phyloP scores from a whole-genome alignment of 1,284 basidiomycete species.

The Rhodotorula sp. region DNA sequence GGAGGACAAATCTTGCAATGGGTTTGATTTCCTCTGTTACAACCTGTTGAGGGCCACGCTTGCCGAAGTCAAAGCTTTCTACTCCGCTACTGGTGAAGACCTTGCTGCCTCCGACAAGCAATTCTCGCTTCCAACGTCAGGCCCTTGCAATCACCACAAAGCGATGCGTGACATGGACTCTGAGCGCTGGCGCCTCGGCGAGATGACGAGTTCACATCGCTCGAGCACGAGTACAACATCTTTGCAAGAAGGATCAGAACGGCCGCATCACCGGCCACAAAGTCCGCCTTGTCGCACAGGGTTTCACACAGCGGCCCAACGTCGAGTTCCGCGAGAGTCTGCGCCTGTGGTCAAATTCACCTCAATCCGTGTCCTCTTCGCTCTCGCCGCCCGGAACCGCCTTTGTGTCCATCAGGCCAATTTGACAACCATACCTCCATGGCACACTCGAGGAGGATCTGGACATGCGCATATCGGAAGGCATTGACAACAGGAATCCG shows the following conservation, averaged over 20 bases:
- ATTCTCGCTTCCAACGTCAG: not conserved
- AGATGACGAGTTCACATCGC: conserved; percentile 3
- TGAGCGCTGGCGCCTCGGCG: not conserved
- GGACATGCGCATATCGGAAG: too few relatives aligned
- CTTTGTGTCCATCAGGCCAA: too few relatives aligned
- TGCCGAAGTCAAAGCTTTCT: not conserved
- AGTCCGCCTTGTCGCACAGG: conserved; percentile 52
- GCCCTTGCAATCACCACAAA: conserved; percentile 1
- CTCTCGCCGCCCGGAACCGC: too few relatives aligned
- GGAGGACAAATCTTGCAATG: not conserved
- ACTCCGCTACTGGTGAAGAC: not conserved
- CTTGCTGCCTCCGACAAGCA: not conserved
- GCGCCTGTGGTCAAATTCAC: too few relatives aligned
- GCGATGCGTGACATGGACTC: not conserved
- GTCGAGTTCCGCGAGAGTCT: conserved; percentile 54
- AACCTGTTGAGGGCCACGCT: not conserved
- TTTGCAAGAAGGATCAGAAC: conserved; percentile 48
- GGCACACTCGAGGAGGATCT: too few relatives aligned
- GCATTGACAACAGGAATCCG: too few relatives aligned
- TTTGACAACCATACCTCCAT: too few relatives aligned
- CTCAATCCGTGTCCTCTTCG: too few relatives aligned
- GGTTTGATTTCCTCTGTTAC: conserved; percentile 3
- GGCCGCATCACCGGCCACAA: conserved; percentile 49
- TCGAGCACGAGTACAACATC: not conserved
- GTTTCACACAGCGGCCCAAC: conserved; percentile 53